Base-by-base conservation (phyloP, 1,139 yeast species). In the Pichia inconspicua region DNA sequence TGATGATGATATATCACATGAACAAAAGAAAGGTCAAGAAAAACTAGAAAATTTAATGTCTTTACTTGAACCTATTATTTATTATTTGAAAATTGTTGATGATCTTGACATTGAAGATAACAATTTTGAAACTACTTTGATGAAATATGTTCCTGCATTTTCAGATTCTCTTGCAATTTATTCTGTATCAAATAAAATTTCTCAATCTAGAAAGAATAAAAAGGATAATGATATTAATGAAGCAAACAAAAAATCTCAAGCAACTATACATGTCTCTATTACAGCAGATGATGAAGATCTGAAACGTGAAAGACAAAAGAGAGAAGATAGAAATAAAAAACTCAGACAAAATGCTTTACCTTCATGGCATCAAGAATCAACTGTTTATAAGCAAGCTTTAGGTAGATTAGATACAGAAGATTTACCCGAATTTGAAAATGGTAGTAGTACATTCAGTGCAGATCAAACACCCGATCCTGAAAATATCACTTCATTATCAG, bases 311-410 rank as follows among this genome's bases (percentile, higher is more conserved):
- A 74, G 78, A 57, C 75, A 74, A 63, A 85, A 78, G 56, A 75
- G 78, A 61, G 90, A 83, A 58, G 78, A 55, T 75, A 81, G 73
- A 79, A 82, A 75, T 55, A 75, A 72, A 55, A 86, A 84, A 64
- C 77, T 90, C 63, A 85, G 86, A 62, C 96, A 90, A 66, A 92
- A 94, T 64, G 97, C 96, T 2, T 73, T 92, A 57, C 98, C 99
- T 11, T 82, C 95, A 25, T 92, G 99, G 99, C 96, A 92, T 64
- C 78, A 84, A 56, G 83, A 83, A 57, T 82, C 94, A 60, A 89
- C 98, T 0, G 94, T 92, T 54, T 96, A 95, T 41, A 70, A 77
- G 54, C 56, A 65, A 12, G 71, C 72, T 2, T 64, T 77, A 54
- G 86, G 84, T 44, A 75, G 72, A 55, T 58, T 78, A 54, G 80